Evolutionary conservation across 805 yeast species (phyloP).

Genomic region (Myxozyma sirexii): DNA sequence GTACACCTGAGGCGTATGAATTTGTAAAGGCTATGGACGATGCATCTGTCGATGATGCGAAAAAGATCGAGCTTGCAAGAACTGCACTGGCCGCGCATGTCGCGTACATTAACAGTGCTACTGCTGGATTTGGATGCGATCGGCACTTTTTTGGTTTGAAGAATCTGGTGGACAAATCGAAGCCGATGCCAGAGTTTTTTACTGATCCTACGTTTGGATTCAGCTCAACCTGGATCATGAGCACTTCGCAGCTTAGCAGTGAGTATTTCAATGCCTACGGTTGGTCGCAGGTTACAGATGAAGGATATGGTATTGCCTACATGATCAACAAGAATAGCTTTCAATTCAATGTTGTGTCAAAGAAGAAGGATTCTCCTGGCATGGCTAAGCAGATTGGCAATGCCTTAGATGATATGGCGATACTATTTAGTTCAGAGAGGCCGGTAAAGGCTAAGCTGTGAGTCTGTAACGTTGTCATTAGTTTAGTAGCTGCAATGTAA

Average conservation of each 20-base stretch:
- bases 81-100: conserved; percentile 76
- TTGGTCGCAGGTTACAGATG: conserved; percentile 91
- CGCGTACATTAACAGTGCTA: conserved; percentile 70
- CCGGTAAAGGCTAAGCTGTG: conserved; percentile 44
- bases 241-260: conserved; percentile 87
- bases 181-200: conserved; percentile 65
- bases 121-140: conserved; percentile 87
- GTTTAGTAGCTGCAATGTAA: background rate
- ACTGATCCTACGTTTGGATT: conserved; percentile 74
- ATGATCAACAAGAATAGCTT: conserved; percentile 84
- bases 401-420: conserved; percentile 80
- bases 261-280: conserved; percentile 90
- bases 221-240: conserved; percentile 81
- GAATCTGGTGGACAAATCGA: conserved; percentile 63
- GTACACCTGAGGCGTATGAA: conserved; percentile 65
- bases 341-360: conserved; percentile 80
- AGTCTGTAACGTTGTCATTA: background rate
- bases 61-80: conserved; percentile 68
- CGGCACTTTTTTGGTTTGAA: conserved; percentile 91
- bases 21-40: conserved; percentile 78
- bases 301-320: conserved; percentile 92
- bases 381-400: conserved; percentile 69
- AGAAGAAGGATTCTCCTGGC: conserved; percentile 53
- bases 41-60: conserved; percentile 51
- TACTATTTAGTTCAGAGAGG: conserved; percentile 51